Base-by-base conservation (phyloP, 805 yeast species). In the Candida railenensis region DNA sequence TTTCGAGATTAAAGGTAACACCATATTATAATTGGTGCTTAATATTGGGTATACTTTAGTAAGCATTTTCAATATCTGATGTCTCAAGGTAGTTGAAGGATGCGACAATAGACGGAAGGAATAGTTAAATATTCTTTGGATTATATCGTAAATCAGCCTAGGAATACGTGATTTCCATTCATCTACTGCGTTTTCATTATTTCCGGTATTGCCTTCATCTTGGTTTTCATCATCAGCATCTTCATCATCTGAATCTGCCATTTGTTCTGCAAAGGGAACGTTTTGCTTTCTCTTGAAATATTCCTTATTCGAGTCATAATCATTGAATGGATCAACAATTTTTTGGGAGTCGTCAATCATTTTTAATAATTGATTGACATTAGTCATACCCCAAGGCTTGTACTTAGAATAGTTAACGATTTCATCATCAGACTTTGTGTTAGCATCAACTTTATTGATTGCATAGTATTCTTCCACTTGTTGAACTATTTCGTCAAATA, bases 91-190 rank as follows among this genome's bases (percentile, higher is more conserved):
- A 2, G 74, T 62, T 0, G 95, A 84, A 1, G 80, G 78, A 54
- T 87, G 94, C 2, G 88, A 81, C 33, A 89, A 65, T 30, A 80
- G 71, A 48, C 88, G 69, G 45, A 87, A 86, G 4, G 92, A 85
- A 59, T 89, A 88, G 4, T 72, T 76, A 44, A 82, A 71, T 3
- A 92, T 81, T 45, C 80, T 79, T 38, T 82, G 78, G 1, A 87
- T 65, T 2, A 83, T 66, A 34, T 65, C 60, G 61, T 88, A 92
- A 0, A 85, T 67, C 2, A 73, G 66, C 36, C 76, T 67, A 0
- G 95, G 87, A 0, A 91, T 68, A 0, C 83, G 82, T 0, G 92
- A 84, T 0, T 58, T 53, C 97, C 97, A 90, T 18, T 53, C 56
- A 9, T 47, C 51, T 15, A 15, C 36, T 7, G 40, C 46, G 19